Conservation (phyloP, 2,329 filamentous ascomycete species). For the Diaporthe vexans region DNA sequence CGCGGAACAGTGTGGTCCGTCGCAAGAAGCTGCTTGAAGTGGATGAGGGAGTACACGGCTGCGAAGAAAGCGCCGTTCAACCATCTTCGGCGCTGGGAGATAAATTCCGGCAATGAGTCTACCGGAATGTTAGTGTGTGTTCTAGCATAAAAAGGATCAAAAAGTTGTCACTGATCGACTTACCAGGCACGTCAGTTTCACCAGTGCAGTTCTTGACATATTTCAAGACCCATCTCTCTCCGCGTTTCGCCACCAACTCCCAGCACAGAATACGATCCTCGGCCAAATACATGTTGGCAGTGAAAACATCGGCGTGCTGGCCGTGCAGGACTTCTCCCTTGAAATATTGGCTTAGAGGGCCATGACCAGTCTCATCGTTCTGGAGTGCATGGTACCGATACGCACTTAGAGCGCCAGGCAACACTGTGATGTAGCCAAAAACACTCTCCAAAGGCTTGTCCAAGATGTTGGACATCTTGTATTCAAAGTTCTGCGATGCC, state of each 20-base stretch:
- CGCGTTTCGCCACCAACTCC: slow-evolving; percentile 96
- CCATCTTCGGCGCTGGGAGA: slow-evolving; percentile 96
- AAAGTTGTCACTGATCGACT: slow-evolving; percentile 50
- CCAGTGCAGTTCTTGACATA: slow-evolving; percentile 97
- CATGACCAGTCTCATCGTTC: slow-evolving; percentile 95
- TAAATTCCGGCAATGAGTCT: slow-evolving; percentile 96
- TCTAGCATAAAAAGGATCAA: neutral
- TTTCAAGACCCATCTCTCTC: slow-evolving; percentile 96
- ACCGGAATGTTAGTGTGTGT: slow-evolving; percentile 44
- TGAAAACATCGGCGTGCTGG: slow-evolving; percentile 96
- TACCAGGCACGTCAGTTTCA: slow-evolving; percentile 97
- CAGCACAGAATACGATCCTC: slow-evolving; percentile 93
- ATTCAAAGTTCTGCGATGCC: slow-evolving; percentile 98
- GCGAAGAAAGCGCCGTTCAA: slow-evolving; percentile 99
- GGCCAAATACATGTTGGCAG: slow-evolving; percentile 94
- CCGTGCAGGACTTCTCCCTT: slow-evolving; percentile 98
- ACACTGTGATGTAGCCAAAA: slow-evolving; percentile 97
- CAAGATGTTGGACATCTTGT: slow-evolving; percentile 99
- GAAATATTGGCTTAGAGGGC: slow-evolving; percentile 97
- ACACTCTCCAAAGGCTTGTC: slow-evolving; percentile 98
- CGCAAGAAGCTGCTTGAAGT: slow-evolving; percentile 91
- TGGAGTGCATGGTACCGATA: slow-evolving; percentile 97
- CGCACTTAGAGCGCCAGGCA: slow-evolving; percentile 94
- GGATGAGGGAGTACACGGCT: slow-evolving; percentile 95
- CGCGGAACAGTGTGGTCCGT: slow-evolving; percentile 93